These are phyloP conservation scores for Colletotrichum viniferum DNA, from an alignment of 2,329 filamentous ascomycete genomes.

Conservation along the genomic window DNA sequence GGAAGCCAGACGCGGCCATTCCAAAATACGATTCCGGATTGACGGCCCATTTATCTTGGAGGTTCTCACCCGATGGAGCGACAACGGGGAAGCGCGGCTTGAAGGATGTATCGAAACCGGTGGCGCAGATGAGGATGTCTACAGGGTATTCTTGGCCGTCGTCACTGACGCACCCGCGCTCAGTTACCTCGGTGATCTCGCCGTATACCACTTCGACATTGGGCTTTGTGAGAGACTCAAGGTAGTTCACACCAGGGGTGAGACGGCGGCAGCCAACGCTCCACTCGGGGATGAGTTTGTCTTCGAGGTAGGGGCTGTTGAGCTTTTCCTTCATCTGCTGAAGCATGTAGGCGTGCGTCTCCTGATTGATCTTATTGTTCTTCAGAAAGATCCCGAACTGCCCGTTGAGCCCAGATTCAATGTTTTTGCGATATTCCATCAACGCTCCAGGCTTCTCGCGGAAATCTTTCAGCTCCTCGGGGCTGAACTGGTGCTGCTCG, in stretches of 20 bases:
- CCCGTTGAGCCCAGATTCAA: constrained; percentile 50
- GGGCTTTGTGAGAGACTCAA: constrained; percentile 26
- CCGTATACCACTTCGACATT: constrained; percentile 39
- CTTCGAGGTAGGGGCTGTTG: constrained; percentile 28
- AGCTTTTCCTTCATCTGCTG: constrained; percentile 42
- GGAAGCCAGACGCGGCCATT: constrained; percentile 28
- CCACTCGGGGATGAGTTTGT: constrained; percentile 24
- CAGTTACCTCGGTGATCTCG: constrained; percentile 32
- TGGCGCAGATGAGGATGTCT: constrained; percentile 29
- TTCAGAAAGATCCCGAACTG: constrained; percentile 53
- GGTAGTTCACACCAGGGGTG: constrained; percentile 26
- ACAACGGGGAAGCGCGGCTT: constrained; percentile 45
- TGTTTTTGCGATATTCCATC: constrained; percentile 43
- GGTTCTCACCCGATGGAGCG: constrained; percentile 39
- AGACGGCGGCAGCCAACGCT: constrained; percentile 27
- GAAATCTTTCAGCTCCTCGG: constrained; percentile 44
- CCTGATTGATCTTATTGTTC: constrained; percentile 39
- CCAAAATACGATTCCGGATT: constrained; percentile 35
- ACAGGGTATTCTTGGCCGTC: constrained; percentile 30
- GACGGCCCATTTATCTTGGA: constrained; percentile 32
- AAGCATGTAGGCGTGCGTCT: constrained; percentile 43
- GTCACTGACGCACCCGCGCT: constrained; percentile 29
- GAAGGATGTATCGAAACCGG: constrained; percentile 30
- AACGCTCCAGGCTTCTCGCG: constrained; percentile 40
- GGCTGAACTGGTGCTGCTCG: constrained; percentile 44